phyloP scores from a whole-genome alignment of 371 early-diverging fungal species.

The Apophysomyces sp. region DNA sequence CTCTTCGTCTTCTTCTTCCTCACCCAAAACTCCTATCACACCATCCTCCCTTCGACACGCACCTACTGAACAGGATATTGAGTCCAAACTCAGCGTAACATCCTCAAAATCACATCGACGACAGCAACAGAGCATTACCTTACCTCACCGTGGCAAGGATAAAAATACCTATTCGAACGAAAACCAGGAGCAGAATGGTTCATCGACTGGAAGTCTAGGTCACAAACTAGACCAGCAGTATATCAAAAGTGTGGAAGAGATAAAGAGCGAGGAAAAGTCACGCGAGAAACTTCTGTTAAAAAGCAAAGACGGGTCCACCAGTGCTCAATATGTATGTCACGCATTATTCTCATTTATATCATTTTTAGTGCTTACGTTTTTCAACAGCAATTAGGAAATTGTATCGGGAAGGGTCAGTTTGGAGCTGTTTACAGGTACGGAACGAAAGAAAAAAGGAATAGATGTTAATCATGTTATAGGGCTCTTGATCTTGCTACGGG shows the following conservation, averaged over 20 bases:
- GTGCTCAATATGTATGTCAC: slow-evolving; percentile 50
- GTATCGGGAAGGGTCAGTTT: slow-evolving; percentile 35
- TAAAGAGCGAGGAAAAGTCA: slow-evolving; percentile 6
- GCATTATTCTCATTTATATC: neutral
- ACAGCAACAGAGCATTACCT: neutral
- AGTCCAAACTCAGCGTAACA: neutral
- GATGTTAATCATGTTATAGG: slow-evolving; percentile 20
- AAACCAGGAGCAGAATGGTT: neutral
- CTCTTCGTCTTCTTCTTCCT: neutral
- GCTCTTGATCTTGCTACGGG: slow-evolving; percentile 86
- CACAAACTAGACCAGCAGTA: slow-evolving; percentile 6
- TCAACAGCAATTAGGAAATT: slow-evolving; percentile 78
- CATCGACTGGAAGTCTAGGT: neutral
- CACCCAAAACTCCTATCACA: neutral
- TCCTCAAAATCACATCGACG: neutral
- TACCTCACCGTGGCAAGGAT: neutral
- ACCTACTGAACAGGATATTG: neutral
- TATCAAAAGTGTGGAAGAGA: neutral
- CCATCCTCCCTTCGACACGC: neutral
- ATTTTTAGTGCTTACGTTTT: neutral
- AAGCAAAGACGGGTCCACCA: slow-evolving; percentile 46
- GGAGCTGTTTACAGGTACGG: slow-evolving; percentile 76
- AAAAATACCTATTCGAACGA: neutral
- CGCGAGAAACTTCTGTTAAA: slow-evolving; percentile 52
- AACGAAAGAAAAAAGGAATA: neutral